Evolutionary conservation across 78 protist species (phyloP).

Genomic region (Protostelium mycophagum): DNA sequence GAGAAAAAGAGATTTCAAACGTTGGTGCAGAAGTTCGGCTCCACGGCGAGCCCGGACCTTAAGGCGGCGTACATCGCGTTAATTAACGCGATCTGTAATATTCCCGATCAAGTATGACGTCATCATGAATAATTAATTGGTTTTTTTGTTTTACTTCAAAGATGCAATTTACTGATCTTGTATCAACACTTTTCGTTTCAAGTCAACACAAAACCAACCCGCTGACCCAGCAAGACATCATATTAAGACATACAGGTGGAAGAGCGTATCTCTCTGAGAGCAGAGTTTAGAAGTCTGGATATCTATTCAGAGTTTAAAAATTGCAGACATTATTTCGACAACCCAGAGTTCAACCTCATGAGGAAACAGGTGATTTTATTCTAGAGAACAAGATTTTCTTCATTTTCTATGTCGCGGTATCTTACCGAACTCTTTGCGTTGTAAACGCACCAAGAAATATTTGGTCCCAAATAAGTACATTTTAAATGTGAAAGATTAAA

Average conservation of each 20-base stretch:
- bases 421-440: no score
- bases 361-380: background rate
- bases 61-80: background rate
- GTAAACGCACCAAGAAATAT: no score
- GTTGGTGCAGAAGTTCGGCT: background rate
- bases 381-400: no score
- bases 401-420: no score
- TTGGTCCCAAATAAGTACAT: no score
- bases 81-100: background rate
- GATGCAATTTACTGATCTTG: no score
- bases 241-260: background rate
- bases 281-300: background rate
- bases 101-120: background rate
- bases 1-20: background rate
- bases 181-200: no score
- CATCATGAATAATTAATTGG: no score
- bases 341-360: background rate
- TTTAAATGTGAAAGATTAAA: no score
- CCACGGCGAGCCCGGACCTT: background rate
- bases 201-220: background rate
- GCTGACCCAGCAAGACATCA: background rate
- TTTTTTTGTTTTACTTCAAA: no score
- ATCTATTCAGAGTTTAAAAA: background rate
- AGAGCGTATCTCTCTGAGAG: background rate
- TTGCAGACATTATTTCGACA: background rate